Conservation (phyloP, 2,329 filamentous ascomycete genomes). For the Neofusicoccum kwambonambiense region DNA sequence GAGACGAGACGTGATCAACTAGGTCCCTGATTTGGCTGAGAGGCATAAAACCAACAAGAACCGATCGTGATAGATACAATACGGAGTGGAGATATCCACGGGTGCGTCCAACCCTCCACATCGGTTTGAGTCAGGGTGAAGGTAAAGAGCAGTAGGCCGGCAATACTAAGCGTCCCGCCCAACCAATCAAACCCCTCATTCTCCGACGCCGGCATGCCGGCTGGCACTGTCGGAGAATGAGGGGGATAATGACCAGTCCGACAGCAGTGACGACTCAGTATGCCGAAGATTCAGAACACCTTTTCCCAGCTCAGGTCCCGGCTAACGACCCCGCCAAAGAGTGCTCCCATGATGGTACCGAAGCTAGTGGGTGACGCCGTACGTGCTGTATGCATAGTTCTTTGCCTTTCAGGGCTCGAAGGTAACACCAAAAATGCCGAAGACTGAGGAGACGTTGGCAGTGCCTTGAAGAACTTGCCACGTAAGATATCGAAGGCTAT, state of each 20-base stretch:
- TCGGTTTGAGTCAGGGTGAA: conserved; percentile 70
- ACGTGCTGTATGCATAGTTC: conserved; percentile 68
- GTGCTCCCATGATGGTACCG: too few relatives aligned
- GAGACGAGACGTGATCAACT: too few relatives aligned
- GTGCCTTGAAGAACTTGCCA: conserved; percentile 67
- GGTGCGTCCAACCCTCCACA: conserved; percentile 63
- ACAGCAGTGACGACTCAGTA: too few relatives aligned
- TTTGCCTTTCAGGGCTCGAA: conserved; percentile 67
- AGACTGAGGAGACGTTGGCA: conserved; percentile 68
- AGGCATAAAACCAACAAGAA: too few relatives aligned
- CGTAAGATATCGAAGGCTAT: conserved; percentile 67
- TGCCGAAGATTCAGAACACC: too few relatives aligned
- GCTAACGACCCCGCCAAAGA: too few relatives aligned
- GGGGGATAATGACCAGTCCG: too few relatives aligned
- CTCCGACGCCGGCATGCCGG: conserved; percentile 46
- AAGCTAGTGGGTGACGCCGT: conserved; percentile 51
- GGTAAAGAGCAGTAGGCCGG: conserved; percentile 61
- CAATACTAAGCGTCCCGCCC: conserved; percentile 62
- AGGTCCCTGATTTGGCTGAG: too few relatives aligned
- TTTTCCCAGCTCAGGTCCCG: too few relatives aligned
- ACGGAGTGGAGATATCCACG: conserved; percentile 62
- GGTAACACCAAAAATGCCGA: conserved; percentile 67
- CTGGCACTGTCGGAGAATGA: too few relatives aligned
- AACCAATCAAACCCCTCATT: conserved; percentile 64
- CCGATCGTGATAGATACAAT: conserved; percentile 55